Conservation (phyloP, 805 yeast genomes). For the Komagataella ulmi region DNA sequence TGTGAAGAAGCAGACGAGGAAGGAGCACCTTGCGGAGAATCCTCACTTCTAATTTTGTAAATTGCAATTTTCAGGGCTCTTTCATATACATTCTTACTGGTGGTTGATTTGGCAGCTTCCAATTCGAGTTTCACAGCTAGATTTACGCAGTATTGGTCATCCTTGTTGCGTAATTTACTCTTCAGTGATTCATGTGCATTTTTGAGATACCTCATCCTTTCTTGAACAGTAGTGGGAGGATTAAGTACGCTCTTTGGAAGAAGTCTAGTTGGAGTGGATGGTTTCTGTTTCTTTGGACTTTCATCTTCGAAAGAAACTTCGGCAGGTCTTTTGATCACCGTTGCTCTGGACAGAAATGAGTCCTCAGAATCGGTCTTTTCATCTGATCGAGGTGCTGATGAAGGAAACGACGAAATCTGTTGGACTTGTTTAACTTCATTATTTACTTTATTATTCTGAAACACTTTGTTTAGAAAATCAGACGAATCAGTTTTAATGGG, state of each 20-base stretch:
- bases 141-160: not conserved
- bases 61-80: constrained; percentile 1
- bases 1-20: not conserved
- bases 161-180: not conserved
- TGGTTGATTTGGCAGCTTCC: not conserved
- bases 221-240: not conserved
- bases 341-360: not conserved
- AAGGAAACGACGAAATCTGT: not conserved
- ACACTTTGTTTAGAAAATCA: not conserved
- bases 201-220: not conserved
- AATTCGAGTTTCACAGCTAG: not conserved
- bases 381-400: not conserved
- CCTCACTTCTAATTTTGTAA: constrained; percentile 1
- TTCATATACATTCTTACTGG: constrained; percentile 1
- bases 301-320: not conserved
- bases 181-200: not conserved
- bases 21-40: constrained; percentile 3
- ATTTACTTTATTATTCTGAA: not conserved
- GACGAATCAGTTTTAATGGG: not conserved
- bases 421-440: not conserved
- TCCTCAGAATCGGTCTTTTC: not conserved
- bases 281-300: not conserved
- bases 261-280: not conserved
- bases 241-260: not conserved
- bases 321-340: not conserved